These are phyloP conservation scores for Hsuehochloa calcarea DNA, from an alignment of 176 grass and related monocot species.

Conservation along the genomic window DNA sequence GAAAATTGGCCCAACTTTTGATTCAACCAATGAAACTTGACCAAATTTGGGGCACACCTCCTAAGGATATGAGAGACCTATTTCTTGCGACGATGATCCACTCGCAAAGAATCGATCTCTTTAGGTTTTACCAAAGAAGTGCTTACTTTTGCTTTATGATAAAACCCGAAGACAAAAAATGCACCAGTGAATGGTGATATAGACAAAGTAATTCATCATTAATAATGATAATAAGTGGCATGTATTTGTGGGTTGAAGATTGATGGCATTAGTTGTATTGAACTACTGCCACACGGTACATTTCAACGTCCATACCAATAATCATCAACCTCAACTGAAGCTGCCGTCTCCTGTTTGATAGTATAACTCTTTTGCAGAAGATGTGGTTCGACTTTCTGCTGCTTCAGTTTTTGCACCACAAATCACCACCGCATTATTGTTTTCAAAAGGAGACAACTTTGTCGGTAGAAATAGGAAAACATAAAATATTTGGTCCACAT, in stretches of 20 bases:
- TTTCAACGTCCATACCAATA: not conserved
- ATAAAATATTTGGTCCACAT: not conserved
- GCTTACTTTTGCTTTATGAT: not conserved
- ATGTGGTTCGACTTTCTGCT: not conserved
- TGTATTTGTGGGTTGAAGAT: not conserved
- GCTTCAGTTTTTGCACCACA: not conserved
- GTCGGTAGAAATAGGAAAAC: not conserved
- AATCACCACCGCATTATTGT: not conserved
- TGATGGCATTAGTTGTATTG: not conserved
- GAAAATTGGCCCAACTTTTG: too few species aligned
- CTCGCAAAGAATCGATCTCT: too few species aligned
- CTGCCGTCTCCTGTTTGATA: not conserved
- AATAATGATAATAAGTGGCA: not conserved
- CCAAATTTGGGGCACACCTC: too few species aligned
- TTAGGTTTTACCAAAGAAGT: too few species aligned
- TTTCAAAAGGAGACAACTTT: not conserved
- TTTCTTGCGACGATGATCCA: too few species aligned
- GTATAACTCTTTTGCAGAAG: not conserved
- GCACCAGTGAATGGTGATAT: not conserved
- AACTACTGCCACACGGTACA: not conserved
- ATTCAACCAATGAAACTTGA: too few species aligned
- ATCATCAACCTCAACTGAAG: not conserved
- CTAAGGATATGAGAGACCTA: too few species aligned
- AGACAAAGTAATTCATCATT: not conserved
- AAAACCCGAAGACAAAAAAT: conserved; percentile 2